Conservation (phyloP, 495 filamentous ascomycete species). For the Penicillium desertorum region DNA sequence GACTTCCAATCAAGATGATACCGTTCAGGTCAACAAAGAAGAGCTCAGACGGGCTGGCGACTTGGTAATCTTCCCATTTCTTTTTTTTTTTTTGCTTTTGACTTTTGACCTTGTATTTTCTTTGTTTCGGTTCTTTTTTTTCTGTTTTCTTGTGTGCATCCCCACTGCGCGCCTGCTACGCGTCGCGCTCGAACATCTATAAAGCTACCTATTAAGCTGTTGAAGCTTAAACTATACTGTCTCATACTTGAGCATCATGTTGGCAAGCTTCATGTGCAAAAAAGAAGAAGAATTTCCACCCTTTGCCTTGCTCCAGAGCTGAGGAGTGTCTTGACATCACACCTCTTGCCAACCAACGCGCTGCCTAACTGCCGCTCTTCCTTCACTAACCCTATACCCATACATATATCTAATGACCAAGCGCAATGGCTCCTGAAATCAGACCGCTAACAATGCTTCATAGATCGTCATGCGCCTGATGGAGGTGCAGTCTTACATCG, state of each 20-base stretch:
- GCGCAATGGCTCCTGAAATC: neutral
- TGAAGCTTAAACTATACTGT: conserved; percentile 2
- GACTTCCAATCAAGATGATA: conserved; percentile 35
- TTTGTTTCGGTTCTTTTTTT: conserved; percentile 11
- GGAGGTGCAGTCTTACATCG: conserved; percentile 70
- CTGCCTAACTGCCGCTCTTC: neutral
- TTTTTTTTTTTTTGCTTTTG: conserved; percentile 16
- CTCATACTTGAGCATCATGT: neutral
- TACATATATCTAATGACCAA: neutral
- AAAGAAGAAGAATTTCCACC: neutral
- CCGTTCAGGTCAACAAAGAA: conserved; percentile 53
- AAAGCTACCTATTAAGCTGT: conserved; percentile 10
- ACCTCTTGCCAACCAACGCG: neutral
- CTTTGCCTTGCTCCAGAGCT: neutral
- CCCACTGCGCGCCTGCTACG: conserved; percentile 24
- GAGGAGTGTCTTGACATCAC: neutral
- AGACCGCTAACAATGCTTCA: conserved; percentile 20
- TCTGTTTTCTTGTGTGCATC: conserved; percentile 21
- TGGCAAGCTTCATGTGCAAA: conserved; percentile 3
- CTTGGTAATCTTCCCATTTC: conserved; percentile 50
- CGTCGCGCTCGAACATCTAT: conserved; percentile 20
- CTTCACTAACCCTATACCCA: neutral
- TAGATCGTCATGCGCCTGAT: conserved; percentile 73
- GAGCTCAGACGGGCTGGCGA: conserved; percentile 65
- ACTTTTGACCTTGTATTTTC: conserved; percentile 3